Base-by-base conservation (phyloP, 2,329 filamentous ascomycete species). In the Aulographum hederae region DNA sequence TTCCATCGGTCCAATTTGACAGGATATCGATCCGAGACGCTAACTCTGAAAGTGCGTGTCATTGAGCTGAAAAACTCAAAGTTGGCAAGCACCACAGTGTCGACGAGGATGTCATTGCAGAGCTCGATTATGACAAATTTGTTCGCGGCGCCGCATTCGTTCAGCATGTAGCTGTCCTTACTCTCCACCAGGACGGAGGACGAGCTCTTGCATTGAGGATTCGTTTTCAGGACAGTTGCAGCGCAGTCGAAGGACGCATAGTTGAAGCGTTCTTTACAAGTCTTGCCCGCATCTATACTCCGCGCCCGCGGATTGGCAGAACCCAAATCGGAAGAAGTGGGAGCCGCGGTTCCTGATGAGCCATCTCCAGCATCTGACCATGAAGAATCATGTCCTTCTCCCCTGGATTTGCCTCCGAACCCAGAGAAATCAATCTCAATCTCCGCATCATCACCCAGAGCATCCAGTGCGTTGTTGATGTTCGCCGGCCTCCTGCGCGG, bases 11-110 rank as follows among this genome's bases (percentile, higher is more conserved):
- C 85, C 34, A 70, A 54, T 53, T 94, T 95, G 33, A 89, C 79
- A 1, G 89, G 89, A 52, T 94, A 95, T 34, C 82, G 73, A 56
- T 95, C 89, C 35, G 85, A 91, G 30, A 94, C 86, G 48, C 81
- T 91, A 42, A 95, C 73, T 32, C 79, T 69, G 51, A 98, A 94
- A 30, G 75, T 78, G 32, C 84, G 77, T 43, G 95, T 79, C 67
- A 92, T 94, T 48, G 84, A 94, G 34, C 84, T 93, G 61, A 98
- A 98, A 60, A 98, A 98, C 52, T 98, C 89, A 45, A 91, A 98
- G 51, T 98, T 98, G 38, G 86, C 89, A 33, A 98, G 65, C n/a
- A 95, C 89, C 26, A 98, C 65, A 0, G 89, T 98, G 49, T 98
- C 89, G 36, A 98, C 78, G 28, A 92, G 65, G 28, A 75, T 78